Percentiles rank a stretch among this genome's conserved stretches.
These are phyloP conservation scores for Prototheca wickerhamii DNA, from an alignment of 163 green algal genomes.

Conservation along the genomic window DNA sequence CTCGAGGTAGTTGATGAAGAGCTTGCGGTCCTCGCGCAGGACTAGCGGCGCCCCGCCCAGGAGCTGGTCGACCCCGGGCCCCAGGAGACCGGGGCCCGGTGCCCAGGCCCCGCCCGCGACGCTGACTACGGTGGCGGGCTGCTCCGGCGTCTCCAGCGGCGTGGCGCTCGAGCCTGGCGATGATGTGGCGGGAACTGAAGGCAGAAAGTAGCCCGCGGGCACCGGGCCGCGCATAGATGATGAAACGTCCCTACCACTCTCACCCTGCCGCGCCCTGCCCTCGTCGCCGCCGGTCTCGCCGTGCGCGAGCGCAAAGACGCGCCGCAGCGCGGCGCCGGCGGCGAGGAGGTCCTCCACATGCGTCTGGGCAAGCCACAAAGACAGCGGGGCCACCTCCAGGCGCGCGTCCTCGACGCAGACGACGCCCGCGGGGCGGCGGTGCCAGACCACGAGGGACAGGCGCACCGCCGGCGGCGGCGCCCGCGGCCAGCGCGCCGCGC, in stretches of 20 bases:
- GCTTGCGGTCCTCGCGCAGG: constrained; percentile 32
- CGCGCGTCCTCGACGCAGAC: constrained; percentile 50
- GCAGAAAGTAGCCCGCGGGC: too few relatives aligned
- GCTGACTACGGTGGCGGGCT: not conserved
- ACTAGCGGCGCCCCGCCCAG: constrained; percentile 8
- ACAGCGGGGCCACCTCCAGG: constrained; percentile 27
- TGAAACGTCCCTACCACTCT: too few relatives aligned
- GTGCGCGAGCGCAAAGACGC: too few relatives aligned
- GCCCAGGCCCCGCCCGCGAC: not conserved
- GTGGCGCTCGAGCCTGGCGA: too few relatives aligned
- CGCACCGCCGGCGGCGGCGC: not conserved
- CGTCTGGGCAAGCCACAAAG: constrained; percentile 45
- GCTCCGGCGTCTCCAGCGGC: too few relatives aligned
- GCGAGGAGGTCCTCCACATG: constrained; percentile 32
- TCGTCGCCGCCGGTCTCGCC: too few relatives aligned
- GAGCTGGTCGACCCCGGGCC: constrained; percentile 14
- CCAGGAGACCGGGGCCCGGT: not conserved
- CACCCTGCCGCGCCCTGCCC: too few relatives aligned
- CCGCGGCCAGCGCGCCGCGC: constrained; percentile 18
- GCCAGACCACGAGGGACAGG: not conserved
- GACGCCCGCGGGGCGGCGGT: constrained; percentile 27
- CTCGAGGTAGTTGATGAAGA: constrained; percentile 51
- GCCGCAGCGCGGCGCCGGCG: too few relatives aligned
- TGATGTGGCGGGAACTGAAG: too few relatives aligned
- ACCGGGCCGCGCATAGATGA: too few relatives aligned